Evolutionary conservation across 2,329 filamentous ascomycete genomes (phyloP).

Genomic region (Eutypa lata): DNA sequence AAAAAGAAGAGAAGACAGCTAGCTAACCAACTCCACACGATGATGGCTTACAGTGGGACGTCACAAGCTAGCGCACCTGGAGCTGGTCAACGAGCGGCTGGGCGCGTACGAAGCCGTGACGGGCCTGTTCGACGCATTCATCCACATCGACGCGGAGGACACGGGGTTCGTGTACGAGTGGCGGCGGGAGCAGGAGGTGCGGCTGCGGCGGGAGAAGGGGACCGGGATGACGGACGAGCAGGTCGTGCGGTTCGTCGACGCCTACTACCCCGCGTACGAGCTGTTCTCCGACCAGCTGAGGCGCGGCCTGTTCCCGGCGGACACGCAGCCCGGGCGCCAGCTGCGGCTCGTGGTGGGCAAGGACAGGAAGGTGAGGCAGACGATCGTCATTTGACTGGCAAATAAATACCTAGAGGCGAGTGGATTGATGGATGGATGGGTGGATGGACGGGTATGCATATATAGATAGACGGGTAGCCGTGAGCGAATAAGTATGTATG

Average conservation of each 20-base stretch:
- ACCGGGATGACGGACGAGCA: conserved; percentile 80
- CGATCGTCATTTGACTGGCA: conserved; percentile 47
- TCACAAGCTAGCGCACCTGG: conserved; percentile 48
- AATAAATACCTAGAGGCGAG: conserved; percentile 3
- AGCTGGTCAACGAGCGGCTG: conserved; percentile 48
- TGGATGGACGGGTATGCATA: background rate
- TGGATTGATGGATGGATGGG: background rate
- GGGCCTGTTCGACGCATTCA: conserved; percentile 49
- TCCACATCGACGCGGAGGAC: conserved; percentile 67
- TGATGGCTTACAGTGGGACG: conserved; percentile 30
- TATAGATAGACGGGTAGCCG: background rate
- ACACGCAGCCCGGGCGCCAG: conserved; percentile 51
- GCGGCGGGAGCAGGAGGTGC: conserved; percentile 77
- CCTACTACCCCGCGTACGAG: conserved; percentile 70
- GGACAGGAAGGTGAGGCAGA: conserved; percentile 58
- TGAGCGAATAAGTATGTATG: background rate
- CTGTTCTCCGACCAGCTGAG: conserved; percentile 61
- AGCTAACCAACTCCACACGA: no score
- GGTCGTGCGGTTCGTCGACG: conserved; percentile 70
- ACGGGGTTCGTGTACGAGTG: conserved; percentile 77
- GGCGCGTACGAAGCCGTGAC: conserved; percentile 46
- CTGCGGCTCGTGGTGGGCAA: conserved; percentile 60
- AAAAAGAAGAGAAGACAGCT: no score
- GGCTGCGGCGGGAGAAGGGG: conserved; percentile 63
- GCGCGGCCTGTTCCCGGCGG: conserved; percentile 48